These are phyloP conservation scores for Mortierella sp. DNA, from an alignment of 371 early-diverging fungal species.

Conservation along the genomic window DNA sequence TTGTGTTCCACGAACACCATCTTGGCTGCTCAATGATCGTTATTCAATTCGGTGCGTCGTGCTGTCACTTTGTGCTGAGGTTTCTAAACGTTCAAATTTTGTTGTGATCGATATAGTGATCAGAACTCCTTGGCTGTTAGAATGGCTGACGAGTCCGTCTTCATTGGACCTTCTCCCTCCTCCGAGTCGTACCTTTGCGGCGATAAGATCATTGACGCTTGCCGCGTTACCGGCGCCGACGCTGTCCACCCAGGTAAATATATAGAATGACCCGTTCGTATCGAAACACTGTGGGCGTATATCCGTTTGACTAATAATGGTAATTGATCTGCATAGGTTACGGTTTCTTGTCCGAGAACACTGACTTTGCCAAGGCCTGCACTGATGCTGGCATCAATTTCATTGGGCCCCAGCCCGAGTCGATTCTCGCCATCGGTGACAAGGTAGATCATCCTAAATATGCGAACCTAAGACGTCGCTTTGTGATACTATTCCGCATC, in stretches of 20 bases:
- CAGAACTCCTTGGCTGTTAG: slow-evolving; percentile 83
- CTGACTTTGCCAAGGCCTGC: slow-evolving; percentile 76
- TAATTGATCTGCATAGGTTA: slow-evolving; percentile 62
- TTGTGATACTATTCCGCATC: not conserved
- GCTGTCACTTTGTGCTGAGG: not conserved
- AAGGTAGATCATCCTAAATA: slow-evolving; percentile 69
- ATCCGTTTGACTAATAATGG: too few species aligned
- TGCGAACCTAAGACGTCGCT: too few species aligned
- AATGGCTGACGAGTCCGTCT: slow-evolving; percentile 86
- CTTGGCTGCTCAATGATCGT: not conserved
- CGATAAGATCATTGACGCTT: slow-evolving; percentile 72
- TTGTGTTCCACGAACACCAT: too few species aligned
- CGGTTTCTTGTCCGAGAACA: slow-evolving; percentile 91
- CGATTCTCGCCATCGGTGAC: slow-evolving; percentile 94
- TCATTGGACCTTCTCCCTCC: slow-evolving; percentile 80
- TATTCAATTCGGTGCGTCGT: not conserved
- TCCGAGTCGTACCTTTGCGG: slow-evolving; percentile 78
- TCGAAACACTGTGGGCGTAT: not conserved
- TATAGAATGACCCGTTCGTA: not conserved
- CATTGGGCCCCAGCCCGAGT: slow-evolving; percentile 80
- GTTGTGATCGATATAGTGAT: slow-evolving; percentile 72
- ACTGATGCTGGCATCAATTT: slow-evolving; percentile 74
- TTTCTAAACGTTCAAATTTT: not conserved
- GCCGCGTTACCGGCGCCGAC: slow-evolving; percentile 75
- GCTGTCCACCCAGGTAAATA: slow-evolving; percentile 80